Conservation (phyloP, 345 rosid species). For the Mangifera indica region DNA sequence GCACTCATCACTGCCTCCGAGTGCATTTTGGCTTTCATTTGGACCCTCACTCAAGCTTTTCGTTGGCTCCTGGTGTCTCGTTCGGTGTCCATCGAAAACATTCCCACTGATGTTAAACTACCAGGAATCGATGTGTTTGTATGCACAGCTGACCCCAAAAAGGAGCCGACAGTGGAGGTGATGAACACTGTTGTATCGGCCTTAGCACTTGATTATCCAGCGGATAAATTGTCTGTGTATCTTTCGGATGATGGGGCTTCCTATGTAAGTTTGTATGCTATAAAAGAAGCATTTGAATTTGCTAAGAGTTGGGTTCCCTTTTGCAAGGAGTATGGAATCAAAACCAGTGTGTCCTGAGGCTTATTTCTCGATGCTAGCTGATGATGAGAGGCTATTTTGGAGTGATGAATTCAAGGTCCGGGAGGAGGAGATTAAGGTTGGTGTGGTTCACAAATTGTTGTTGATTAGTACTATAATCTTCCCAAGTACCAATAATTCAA, state of each 20-base stretch:
- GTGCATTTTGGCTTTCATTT: conserved; percentile 29
- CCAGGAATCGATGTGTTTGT: conserved; percentile 51
- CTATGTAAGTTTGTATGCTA: conserved; percentile 31
- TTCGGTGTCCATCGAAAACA: conserved; percentile 29
- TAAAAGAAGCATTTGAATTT: conserved; percentile 42
- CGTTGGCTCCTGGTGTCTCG: conserved; percentile 38
- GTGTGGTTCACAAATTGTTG: neutral
- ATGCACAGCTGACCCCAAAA: conserved; percentile 48
- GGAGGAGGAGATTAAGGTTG: conserved; percentile 28
- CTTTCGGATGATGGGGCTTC: conserved; percentile 54
- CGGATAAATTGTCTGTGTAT: conserved; percentile 46
- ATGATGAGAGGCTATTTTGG: conserved; percentile 1
- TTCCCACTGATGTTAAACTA: conserved; percentile 17
- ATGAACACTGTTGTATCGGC: conserved; percentile 52
- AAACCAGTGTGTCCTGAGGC: conserved; percentile 36
- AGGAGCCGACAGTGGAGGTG: conserved; percentile 48
- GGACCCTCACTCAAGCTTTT: conserved; percentile 40
- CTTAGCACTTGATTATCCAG: conserved; percentile 49
- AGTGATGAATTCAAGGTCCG: conserved; percentile 13
- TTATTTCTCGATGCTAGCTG: conserved; percentile 30
- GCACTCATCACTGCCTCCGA: conserved; percentile 28
- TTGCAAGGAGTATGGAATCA: conserved; percentile 32
- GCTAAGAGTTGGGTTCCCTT: conserved; percentile 49
- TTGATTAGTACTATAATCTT: too few species aligned
- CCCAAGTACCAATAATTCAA: too few species aligned